These are phyloP conservation scores for Pneumocystis sp. DNA, from an alignment of 1,139 yeast species.

Conservation along the genomic window DNA sequence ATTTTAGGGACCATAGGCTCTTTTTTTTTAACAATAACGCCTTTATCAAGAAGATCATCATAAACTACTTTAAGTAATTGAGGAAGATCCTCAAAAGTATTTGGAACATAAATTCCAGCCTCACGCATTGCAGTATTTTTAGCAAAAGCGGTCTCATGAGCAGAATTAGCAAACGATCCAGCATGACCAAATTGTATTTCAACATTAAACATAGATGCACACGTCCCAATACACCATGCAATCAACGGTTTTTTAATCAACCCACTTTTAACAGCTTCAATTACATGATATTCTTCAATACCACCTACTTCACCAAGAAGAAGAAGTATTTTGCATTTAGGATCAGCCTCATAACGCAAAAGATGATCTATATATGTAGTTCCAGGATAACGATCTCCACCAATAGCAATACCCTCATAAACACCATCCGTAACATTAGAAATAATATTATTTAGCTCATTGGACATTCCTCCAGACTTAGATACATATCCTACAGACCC, in stretches of 20 bases:
- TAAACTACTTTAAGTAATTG: slow-evolving; percentile 27
- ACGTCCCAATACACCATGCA: slow-evolving; percentile 37
- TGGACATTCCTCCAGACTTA: slow-evolving; percentile 37
- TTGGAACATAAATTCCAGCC: slow-evolving; percentile 33
- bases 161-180: slow-evolving; percentile 35
- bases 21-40: slow-evolving; percentile 26
- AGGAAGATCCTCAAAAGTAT: slow-evolving; percentile 34
- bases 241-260: slow-evolving; percentile 33
- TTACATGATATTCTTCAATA: slow-evolving; percentile 35
- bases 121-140: slow-evolving; percentile 34
- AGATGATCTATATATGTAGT: slow-evolving; percentile 35
- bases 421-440: slow-evolving; percentile 34
- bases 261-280: slow-evolving; percentile 33
- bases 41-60: slow-evolving; percentile 26
- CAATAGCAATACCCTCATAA: slow-evolving; percentile 35
- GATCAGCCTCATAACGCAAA: slow-evolving; percentile 33
- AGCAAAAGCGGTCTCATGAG: slow-evolving; percentile 31
- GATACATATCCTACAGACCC: slow-evolving; percentile 36
- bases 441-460: slow-evolving; percentile 34
- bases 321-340: slow-evolving; percentile 32
- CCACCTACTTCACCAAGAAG: slow-evolving; percentile 36
- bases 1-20: slow-evolving; percentile 36
- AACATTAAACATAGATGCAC: slow-evolving; percentile 35
- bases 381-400: slow-evolving; percentile 37
- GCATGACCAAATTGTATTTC: slow-evolving; percentile 38